Base-by-base conservation (phyloP, 225 moss, liverwort and hornwort genomes). In the Polytrichum commune region DNA sequence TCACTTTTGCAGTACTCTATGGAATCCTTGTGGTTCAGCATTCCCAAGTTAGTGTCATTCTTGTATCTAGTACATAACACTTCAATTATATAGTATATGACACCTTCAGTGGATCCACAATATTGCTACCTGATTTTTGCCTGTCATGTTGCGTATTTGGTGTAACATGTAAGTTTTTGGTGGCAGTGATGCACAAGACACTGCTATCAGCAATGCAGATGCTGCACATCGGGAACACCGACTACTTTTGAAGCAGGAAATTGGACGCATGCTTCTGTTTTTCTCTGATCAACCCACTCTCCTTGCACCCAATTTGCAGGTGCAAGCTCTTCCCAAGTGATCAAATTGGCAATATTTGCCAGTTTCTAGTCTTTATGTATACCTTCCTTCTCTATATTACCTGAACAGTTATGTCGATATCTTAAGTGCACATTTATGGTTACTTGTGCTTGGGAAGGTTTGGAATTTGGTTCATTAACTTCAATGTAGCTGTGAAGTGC, bases 231-330 rank as follows among this genome's bases (percentile, higher is more conserved):
- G 91, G 73, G 95, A 95, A 81, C 98, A 98, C 62, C 91, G 98
- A 8, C 88, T 98, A 74, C 79, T 98, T 35, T 66, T 98, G 69
- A 98, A 98, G 89, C 95, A 95, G 80, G 95, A 98, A 75, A 81
- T 98, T 63, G 77, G 92, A 6, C 90, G 98, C 20, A 98, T 98
- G 98, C 81, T 95, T 55, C 81, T 98, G 18, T 98, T 98, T 72
- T 98, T 98, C 82, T 77, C 89, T 6, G 98, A 98, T 80, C 98
- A 98, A 69, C 98, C 98, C 30, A 98, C 93, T 54, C 93, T 98
- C 29, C 77, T 95, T 69, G 93, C 93, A 38, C 95, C 98, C 63
- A 98, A 98, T 75, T 80, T 90, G 66, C 97, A 94, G 91, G 93
- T 93, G 56, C 53, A 26, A 46, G 46, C 13, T 46, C 4, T 46